Percentiles rank a stretch among this genome's conserved stretches.
phyloP scores from a whole-genome alignment of 371 early-diverging fungal genomes.

The Capniomyces stellatus region DNA sequence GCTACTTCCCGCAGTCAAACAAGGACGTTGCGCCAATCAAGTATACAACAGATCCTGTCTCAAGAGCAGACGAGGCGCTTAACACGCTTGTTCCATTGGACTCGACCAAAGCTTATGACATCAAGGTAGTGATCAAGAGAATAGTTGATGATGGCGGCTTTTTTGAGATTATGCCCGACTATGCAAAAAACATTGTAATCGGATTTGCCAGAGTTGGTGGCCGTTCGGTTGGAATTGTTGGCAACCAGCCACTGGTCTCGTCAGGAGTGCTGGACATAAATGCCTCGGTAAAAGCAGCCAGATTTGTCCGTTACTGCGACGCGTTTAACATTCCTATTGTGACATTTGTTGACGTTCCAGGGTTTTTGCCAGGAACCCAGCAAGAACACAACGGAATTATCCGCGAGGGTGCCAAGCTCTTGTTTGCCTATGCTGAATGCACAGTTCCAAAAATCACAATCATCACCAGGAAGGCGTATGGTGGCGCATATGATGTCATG shows the following conservation, averaged over 20 bases:
- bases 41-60: conserved; percentile 48
- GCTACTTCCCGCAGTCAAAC: conserved; percentile 78
- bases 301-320: conserved; percentile 93
- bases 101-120: conserved; percentile 88
- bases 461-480: conserved; percentile 91
- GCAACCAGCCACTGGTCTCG: conserved; percentile 88
- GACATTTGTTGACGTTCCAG: conserved; percentile 95
- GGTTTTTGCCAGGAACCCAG: conserved; percentile 85
- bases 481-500: conserved; percentile 97
- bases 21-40: conserved; percentile 42
- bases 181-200: conserved; percentile 81
- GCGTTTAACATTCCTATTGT: conserved; percentile 88
- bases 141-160: conserved; percentile 72
- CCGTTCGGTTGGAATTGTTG: conserved; percentile 81
- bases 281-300: conserved; percentile 85
- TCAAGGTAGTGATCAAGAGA: conserved; percentile 69
- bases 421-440: conserved; percentile 93
- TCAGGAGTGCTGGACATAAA: conserved; percentile 94
- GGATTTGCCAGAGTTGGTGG: conserved; percentile 81
- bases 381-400: conserved; percentile 96
- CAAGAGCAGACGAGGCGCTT: conserved; percentile 60
- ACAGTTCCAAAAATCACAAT: conserved; percentile 94
- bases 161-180: conserved; percentile 85
- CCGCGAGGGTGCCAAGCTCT: conserved; percentile 89
- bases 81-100: conserved; percentile 77